Evolutionary conservation across 78 protist genomes (phyloP), one percentile per base, ranked within the genome.

Genomic region (Trichosphaerium sp.): DNA sequence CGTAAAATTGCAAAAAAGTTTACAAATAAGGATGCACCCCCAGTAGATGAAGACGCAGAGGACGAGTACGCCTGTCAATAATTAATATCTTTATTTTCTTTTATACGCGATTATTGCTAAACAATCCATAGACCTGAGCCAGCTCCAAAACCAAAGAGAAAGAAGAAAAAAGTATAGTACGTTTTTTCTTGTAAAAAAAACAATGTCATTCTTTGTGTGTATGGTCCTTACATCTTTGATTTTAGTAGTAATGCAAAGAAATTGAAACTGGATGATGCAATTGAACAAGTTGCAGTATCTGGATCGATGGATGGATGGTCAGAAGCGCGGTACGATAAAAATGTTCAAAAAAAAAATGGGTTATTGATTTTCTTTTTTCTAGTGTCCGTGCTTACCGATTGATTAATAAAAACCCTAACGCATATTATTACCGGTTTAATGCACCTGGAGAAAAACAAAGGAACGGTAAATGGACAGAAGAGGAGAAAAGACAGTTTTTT

Each of bases 361-460:
- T 23, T 21, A 63, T 66, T n/a, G 8, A 21, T 66, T n/a, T 15
- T 7, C 15, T 47, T 31, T 7, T 29, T 43, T 26, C 65, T n/a
- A 56, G 55, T 14, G 23, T 35, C 35, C 58, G 25, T 58, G 47
- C 61, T 28, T 41, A 41, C 57, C 6, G n/a, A 47, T 12, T 3
- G 44, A 62, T 64, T n/a, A 39, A 68, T 1, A 48, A 25, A 35
- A 82, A 82, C 55, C 82, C 88, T 15, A 82, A 82, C 74, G 73
- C 78, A 1, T 82, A 82, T 52, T 82, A 82, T 63, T 82, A 82
- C 42, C 64, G 88, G 4, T 82, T 82, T 32, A 82, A 82, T 47
- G 88, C 37, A 6, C 74, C 73, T 32, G 77, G 77, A n/a, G 81
- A 70, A 21, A 21, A 2, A 44, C 75, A 65, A 10, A 3, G 56